Base-by-base conservation (phyloP, 2,329 filamentous ascomycete genomes). In the Bipolaris zeicola region DNA sequence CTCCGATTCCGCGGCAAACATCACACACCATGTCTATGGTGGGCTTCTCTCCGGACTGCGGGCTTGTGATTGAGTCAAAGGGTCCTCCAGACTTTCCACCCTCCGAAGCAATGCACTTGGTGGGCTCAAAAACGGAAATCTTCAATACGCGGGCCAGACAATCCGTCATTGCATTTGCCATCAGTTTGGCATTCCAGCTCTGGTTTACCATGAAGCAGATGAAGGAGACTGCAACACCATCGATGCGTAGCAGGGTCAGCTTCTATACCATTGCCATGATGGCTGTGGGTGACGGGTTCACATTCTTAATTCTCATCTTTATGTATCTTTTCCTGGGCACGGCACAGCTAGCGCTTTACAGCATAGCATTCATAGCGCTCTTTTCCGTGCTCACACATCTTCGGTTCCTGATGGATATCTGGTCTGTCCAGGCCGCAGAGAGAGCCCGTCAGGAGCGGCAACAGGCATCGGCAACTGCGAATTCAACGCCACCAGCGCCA, bases 381-480 rank as follows among this genome's bases (percentile, higher is more conserved):
- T 80, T 87, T 46, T 84, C 83, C 14, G 83, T 87, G 22, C 82
- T 83, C 55, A 84, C 87, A 53, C 85, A 85, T 31, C 86, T 88
- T 77, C 83, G 85, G 50, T 88, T 89, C 62, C 77, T 88, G 66
- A 84, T 87, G 77, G 85, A 88, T 50, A 85, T 89, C n/a, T 88
- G 85, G 86, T 80, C 81, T 18, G 83, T 87, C 1, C 86, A 88
- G 67, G 82, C 79, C 22, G 81, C 82, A 3, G 81, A 82, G 58
- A 72, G 78, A 18, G 74, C 73, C 43, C 71, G 77, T 44, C 70
- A 73, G 55, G 77, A 80, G 50, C 72, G 81, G 58, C 78, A 82
- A 58, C 74, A 77, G 51, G 77, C 79, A 43, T 55, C 70, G 3
- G 55, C 62, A 18, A 60, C 66, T 41, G 48, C 67, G 1, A 28